Evolutionary conservation across 1,284 basidiomycete genomes (phyloP), one percentile per base, ranked within the genome.

Genomic region (Earliella scabrosa): DNA sequence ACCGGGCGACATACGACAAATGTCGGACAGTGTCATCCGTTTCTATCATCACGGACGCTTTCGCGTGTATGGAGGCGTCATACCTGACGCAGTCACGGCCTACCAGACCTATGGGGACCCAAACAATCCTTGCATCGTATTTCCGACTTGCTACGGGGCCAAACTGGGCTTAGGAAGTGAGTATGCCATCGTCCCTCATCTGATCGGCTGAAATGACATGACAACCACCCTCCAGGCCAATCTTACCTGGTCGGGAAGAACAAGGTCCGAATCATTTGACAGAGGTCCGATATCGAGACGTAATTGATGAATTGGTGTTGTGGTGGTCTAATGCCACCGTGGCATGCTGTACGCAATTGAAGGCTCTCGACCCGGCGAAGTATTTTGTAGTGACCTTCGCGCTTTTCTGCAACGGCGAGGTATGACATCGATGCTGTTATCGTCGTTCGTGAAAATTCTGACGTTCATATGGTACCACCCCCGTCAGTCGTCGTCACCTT

Each of bases 61-160:
- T 49, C 63, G 63, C 32, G 70, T 75, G 32, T 55, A 69, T 13
- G 74, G 75, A 16, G 74, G 74, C 11, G 61, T 73, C n/a, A 58
- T 76, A 29, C 73, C 74, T 1, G 68, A 75, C 55, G 73, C 75
- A 16, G 63, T 75, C 14, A 76, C 74, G 31, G 75, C 74, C 21
- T 76, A 74, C 52, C 67, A 73, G 58, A 74, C 73, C 0, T 74
- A 71, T 26, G 74, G 74, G 14, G 63, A 75, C 52, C 66, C 68
- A 14, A 56, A 57, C 31, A 74, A 73, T 23, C 75, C 75, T 4
- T 75, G 74, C 55, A 69, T 76, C 24, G 74, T 77, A 31, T 75
- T 72, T 56, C 72, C 71, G 18, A 76, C 74, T n/a, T 76, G 75
- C 36, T 76, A 73, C 49, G 73, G 75, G 24, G 72, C 68, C 34